Evolutionary conservation across 441 rosid species (phyloP).

Genomic region (Gossypium aridum): DNA sequence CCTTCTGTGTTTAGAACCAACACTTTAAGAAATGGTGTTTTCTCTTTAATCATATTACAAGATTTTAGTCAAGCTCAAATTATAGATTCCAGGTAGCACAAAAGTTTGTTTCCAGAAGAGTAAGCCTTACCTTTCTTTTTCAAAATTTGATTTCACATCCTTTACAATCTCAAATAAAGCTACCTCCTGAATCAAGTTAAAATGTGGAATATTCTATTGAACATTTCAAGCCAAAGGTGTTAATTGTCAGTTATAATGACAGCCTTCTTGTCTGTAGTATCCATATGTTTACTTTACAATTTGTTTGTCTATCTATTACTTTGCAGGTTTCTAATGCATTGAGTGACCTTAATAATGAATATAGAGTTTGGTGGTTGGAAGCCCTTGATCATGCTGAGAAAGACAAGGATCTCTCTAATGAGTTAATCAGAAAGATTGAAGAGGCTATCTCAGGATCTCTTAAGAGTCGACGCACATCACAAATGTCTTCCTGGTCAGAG

Average conservation of each 20-base stretch:
- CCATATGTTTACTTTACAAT: not conserved
- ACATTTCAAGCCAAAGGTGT: not conserved
- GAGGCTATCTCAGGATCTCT: constrained; percentile 67
- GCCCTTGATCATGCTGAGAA: constrained; percentile 63
- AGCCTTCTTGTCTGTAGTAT: not conserved
- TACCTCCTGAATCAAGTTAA: not conserved
- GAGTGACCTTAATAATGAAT: constrained; percentile 35
- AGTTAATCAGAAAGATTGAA: constrained; percentile 77
- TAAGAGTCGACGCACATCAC: constrained; percentile 53
- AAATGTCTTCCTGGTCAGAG: constrained; percentile 55
- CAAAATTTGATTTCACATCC: not conserved
- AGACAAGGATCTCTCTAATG: constrained; percentile 53
- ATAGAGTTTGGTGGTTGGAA: constrained; percentile 83
- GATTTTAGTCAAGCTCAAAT: not conserved
- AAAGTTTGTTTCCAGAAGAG: not conserved
- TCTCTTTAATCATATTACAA: not conserved
- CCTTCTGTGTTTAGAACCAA: not conserved
- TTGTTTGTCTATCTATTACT: constrained; percentile 8
- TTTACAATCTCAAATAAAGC: not conserved
- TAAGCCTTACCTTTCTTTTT: not conserved
- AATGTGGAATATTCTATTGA: not conserved
- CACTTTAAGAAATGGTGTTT: not conserved
- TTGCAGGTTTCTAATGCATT: constrained; percentile 63
- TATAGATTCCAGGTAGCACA: not conserved
- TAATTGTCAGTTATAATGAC: not conserved